Evolutionary conservation across 805 yeast genomes (phyloP).

Genomic region (Yarrowia deformans): DNA sequence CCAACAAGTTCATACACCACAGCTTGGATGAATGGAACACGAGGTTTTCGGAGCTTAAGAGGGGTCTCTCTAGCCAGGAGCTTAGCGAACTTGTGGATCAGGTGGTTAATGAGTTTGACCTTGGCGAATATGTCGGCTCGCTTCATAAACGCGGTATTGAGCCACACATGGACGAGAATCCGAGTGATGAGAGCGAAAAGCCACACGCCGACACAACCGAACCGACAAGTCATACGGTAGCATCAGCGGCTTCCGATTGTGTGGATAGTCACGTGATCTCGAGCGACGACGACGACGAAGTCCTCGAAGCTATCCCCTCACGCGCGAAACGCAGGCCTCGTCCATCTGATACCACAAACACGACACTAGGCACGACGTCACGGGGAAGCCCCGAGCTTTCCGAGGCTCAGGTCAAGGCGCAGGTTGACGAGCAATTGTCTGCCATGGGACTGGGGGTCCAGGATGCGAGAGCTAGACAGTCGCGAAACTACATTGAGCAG

Average conservation of each 20-base stretch:
- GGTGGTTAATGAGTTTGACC: not conserved
- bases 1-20: slow-evolving; percentile 3
- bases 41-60: not conserved
- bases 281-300: not conserved
- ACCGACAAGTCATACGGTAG: not conserved
- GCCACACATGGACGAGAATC: not conserved
- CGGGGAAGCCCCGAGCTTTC: not conserved
- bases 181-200: no score
- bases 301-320: not conserved
- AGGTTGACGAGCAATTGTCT: not conserved
- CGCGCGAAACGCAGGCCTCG: not conserved
- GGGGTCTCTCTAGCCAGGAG: not conserved
- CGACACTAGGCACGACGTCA: no score
- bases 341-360: not conserved
- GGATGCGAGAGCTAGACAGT: not conserved
- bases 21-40: not conserved
- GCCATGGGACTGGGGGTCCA: not conserved
- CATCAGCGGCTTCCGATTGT: no score
- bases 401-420: not conserved
- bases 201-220: not conserved
- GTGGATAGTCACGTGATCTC: not conserved
- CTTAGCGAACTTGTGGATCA: not conserved
- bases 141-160: not conserved
- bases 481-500: not conserved
- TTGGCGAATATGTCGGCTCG: not conserved